Conservation (phyloP, 1,284 basidiomycete genomes). For the Vanrija sp. region DNA sequence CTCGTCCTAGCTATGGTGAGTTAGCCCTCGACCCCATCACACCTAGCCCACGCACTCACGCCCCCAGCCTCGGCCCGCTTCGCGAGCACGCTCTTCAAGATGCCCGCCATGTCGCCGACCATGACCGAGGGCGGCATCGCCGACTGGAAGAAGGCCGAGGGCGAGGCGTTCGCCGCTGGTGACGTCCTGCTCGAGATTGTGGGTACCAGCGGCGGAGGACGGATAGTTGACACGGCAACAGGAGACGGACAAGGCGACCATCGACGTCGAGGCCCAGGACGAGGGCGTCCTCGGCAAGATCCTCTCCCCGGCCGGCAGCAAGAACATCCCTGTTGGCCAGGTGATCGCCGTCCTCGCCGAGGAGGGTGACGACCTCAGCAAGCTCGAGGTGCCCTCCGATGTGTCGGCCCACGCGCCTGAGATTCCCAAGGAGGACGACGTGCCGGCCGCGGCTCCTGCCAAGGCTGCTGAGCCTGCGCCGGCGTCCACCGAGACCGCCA, state of each 20-base stretch:
- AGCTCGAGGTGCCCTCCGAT: conserved; percentile 60
- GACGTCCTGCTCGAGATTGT: conserved; percentile 94
- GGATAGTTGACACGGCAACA: conserved; percentile 40
- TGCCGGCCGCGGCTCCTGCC: not conserved
- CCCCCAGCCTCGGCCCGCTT: conserved; percentile 43
- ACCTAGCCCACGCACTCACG: not conserved
- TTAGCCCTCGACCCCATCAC: not conserved
- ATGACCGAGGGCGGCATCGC: conserved; percentile 97
- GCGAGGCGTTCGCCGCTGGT: conserved; percentile 75
- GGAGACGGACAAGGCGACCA: conserved; percentile 99
- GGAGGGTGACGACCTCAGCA: conserved; percentile 90
- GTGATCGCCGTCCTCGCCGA: conserved; percentile 90
- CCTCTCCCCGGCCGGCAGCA: conserved; percentile 73
- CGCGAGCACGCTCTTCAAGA: conserved; percentile 67
- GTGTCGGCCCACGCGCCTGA: conserved; percentile 53
- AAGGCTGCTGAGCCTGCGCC: conserved; percentile 11
- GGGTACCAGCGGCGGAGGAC: conserved; percentile 47
- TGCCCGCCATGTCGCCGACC: conserved; percentile 98
- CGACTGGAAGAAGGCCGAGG: conserved; percentile 87
- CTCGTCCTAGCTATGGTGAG: not conserved
- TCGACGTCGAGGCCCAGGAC: conserved; percentile 98
- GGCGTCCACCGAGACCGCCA: conserved; percentile 1
- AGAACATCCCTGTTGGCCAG: conserved; percentile 81
- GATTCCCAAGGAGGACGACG: conserved; percentile 6
- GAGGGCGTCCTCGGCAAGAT: conserved; percentile 94